Evolutionary conservation across 306 rosid species (phyloP), one percentile per base, ranked within the genome.

Genomic region (Ochetophila trinervis): DNA sequence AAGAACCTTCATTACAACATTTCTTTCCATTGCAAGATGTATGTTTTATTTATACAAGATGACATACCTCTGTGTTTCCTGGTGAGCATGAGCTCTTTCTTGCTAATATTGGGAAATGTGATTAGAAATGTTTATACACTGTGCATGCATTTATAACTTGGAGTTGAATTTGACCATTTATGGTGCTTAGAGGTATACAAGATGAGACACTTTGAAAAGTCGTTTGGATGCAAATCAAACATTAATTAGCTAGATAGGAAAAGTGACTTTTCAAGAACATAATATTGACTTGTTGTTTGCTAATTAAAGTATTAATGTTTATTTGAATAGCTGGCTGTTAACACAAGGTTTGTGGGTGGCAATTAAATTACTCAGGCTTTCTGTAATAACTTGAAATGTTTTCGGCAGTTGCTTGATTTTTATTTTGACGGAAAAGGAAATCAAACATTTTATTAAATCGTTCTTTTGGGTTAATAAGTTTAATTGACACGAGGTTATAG

Each of bases 1-100:
- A 69, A 74, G 81, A 62, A 32, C n/a, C 40, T 36, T 74, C 44
- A 67, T 50, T 19, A 35, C 24, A 34, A 22, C 49, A 7, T 24
- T 36, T 4, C 8, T 48, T 32, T 52, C 14, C 18, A 27, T 13
- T 57, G 50, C 42, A 27, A 18, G 20, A 16, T 40, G n/a, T 56
- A 36, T 12, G 35, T 19, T 32, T 63, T 19, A 6, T 23, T 19
- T 30, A 47, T 3, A 42, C 19, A 8, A 0, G 18, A 1, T 20
- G 9, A 35, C 24, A 21, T 42, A 21, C 1, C 37, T 2, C 18
- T 45, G 47, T 66, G 32, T 11, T 48, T 32, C 60, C 32, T 62
- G 62, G 6, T 55, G 62, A 0, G 13, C 51, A 57, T 14, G 73
- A 24, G 44, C 62, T 69, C 22, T 22, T 68, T 44, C 65, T 68